Evolutionary conservation across 192 early-diverging fungal genomes (phyloP).

Genomic region (Allomyces macrogynus): DNA sequence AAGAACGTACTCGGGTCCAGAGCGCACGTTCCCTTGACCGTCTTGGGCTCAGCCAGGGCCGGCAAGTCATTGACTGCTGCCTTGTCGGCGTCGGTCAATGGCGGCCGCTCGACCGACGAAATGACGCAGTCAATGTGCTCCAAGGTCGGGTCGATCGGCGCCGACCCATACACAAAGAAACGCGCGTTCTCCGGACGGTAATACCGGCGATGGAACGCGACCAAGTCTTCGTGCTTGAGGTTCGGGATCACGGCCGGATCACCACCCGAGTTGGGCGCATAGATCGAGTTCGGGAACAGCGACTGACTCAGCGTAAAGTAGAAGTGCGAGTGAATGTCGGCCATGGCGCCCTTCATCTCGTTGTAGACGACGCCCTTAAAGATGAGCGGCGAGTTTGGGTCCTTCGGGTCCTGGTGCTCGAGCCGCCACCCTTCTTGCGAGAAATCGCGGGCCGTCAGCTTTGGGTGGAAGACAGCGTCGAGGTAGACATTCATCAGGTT

Average conservation of each 20-base stretch:
- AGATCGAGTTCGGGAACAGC: slow-evolving; percentile 67
- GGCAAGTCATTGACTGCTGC: slow-evolving; percentile 10
- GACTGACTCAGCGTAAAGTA: slow-evolving; percentile 34
- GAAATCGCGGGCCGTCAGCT: slow-evolving; percentile 63
- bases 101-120: slow-evolving; percentile 25
- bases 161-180: slow-evolving; percentile 78
- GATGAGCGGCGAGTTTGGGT: slow-evolving; percentile 22
- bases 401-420: slow-evolving; percentile 51
- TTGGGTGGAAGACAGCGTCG: slow-evolving; percentile 71
- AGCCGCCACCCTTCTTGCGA: slow-evolving; percentile 88
- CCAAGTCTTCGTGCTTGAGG: slow-evolving; percentile 61
- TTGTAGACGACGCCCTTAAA: slow-evolving; percentile 97
- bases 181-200: slow-evolving; percentile 88
- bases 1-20: slow-evolving; percentile 41
- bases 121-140: slow-evolving; percentile 41
- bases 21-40: slow-evolving; percentile 29
- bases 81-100: slow-evolving; percentile 25
- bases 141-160: slow-evolving; percentile 56
- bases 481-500: slow-evolving; percentile 81
- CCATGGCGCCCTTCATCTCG: slow-evolving; percentile 74
- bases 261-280: slow-evolving; percentile 67
- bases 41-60: slow-evolving; percentile 15
- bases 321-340: neutral
- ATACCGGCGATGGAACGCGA: slow-evolving; percentile 58
- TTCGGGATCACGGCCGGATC: slow-evolving; percentile 74